Base-by-base conservation (phyloP, 225 moss, liverwort and hornwort genomes). In the Polytrichum formosum region DNA sequence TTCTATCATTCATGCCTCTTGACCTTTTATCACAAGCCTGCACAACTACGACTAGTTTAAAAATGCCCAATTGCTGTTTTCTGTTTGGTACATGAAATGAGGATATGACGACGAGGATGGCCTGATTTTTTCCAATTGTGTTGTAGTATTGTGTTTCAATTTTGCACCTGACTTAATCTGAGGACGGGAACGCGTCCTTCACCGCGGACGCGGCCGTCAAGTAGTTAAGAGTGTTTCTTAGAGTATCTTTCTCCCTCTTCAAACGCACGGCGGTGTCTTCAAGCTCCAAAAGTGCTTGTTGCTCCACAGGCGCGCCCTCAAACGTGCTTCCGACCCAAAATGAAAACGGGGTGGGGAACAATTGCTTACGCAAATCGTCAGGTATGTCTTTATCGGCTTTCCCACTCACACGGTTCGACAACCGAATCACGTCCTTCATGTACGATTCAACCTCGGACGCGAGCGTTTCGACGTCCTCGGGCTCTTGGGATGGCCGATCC, bases 271-370 rank as follows among this genome's bases (percentile, higher is more conserved):
- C 92, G 1, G 94, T 98, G 61, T 98, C 98, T 64, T 98, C 94
- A 63, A 98, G 79, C 78, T 98, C 98, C 53, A 98, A 68, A 33
- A 98, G 77, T 4, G 92, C 92, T 77, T 98, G 98, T 30, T 98
- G 98, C 28, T 98, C 98, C 1, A 92, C 94, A 1, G 98, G 98
- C 0, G 98, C 98, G n/a, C 98, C 98, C 62, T 98, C 98, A 22
- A 98, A 98, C 9, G 98, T 98, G 71, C 98, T 98, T 10, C 94
- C 98, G 21, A 98, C 98, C 98, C 98, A 98, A 73, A 98, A 98
- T 4, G 98, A 98, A 73, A 98, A 98, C 1, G 94, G 98, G 1
- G 98, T 98, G 0, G 98, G 98, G 64, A 94, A 98, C 28, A 94
- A 72, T 23, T 92, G 87, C 31, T 98, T 98, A 26, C 94, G 90